A percentile compares a stretch with the other conserved stretches of the same genome.
Conservation (phyloP, 75 land plant species). For the Sequoiadendron giganteum region DNA sequence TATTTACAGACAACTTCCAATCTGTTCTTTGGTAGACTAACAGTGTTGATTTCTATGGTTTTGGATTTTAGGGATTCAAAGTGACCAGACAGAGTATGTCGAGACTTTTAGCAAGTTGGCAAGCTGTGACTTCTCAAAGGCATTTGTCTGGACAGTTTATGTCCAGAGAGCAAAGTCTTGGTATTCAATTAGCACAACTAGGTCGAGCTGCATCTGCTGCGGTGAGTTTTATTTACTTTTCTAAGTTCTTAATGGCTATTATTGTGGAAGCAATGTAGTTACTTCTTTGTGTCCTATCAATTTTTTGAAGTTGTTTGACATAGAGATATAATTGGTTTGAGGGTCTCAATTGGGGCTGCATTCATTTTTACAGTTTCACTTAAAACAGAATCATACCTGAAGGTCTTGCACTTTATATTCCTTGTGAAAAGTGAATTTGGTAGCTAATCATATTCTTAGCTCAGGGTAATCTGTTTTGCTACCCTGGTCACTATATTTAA, state of each 20-base stretch:
- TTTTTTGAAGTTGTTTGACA: not conserved
- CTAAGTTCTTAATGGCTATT: not conserved
- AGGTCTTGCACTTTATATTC: not conserved
- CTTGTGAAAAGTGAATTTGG: not conserved
- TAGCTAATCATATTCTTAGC: not conserved
- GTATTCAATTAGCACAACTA: conserved; percentile 44
- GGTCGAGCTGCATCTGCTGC: conserved; percentile 52
- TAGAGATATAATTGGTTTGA: not conserved
- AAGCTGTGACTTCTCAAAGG: conserved; percentile 26
- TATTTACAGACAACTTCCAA: not conserved
- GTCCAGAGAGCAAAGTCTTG: conserved; percentile 33
- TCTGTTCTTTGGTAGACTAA: not conserved
- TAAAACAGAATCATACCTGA: not conserved
- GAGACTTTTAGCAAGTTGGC: conserved; percentile 27
- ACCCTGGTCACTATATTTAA: not conserved
- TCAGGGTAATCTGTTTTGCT: not conserved
- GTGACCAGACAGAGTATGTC: conserved; percentile 39
- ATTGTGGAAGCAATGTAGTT: not conserved
- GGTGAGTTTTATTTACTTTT: conserved; percentile 15
- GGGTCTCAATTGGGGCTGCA: not conserved
- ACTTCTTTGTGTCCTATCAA: conserved; percentile 11
- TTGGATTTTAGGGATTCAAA: conserved; percentile 37
- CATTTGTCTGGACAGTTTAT: conserved; percentile 18
- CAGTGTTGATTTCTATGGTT: conserved; percentile 8
- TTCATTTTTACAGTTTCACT: conserved; percentile 4